Conservation (phyloP, 2,329 filamentous ascomycete species). For the Epichloe coenophiala region DNA sequence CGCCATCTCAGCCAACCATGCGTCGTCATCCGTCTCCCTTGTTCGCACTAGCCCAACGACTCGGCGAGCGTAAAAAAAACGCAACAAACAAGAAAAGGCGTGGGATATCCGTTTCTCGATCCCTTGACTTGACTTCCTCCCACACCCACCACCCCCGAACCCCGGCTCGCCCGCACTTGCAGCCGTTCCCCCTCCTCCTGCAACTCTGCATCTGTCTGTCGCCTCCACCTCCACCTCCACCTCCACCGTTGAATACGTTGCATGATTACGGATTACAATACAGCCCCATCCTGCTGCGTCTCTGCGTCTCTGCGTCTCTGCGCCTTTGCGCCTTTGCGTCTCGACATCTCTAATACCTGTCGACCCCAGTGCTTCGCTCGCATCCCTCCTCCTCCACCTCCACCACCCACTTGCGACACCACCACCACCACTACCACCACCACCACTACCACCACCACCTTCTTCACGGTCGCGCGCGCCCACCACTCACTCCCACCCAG, state of each 20-base stretch:
- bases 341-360: conserved; percentile 2
- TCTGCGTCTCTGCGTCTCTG: not conserved
- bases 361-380: conserved; percentile 7
- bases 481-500: conserved; percentile 8
- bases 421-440: conserved; percentile 6
- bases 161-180: conserved; percentile 3
- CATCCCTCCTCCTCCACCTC: conserved; percentile 9
- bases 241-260: not conserved
- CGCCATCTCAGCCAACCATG: conserved; percentile 21
- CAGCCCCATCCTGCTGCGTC: not conserved
- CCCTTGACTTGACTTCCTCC: not conserved
- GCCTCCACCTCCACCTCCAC: not conserved
- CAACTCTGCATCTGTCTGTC: conserved; percentile 3
- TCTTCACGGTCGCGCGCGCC: conserved; percentile 7
- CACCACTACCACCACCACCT: conserved; percentile 3
- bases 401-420: conserved; percentile 9
- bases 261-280: not conserved
- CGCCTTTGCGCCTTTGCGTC: too few species aligned
- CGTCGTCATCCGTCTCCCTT: conserved; percentile 17
- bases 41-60: not conserved
- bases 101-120: not conserved
- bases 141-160: not conserved
- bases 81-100: not conserved
- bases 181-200: conserved; percentile 6
- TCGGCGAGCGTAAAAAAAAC: not conserved